Evolutionary conservation across 495 filamentous ascomycete genomes (phyloP), one percentile per base, ranked within the genome.

Genomic region (Arthonia radiata): DNA sequence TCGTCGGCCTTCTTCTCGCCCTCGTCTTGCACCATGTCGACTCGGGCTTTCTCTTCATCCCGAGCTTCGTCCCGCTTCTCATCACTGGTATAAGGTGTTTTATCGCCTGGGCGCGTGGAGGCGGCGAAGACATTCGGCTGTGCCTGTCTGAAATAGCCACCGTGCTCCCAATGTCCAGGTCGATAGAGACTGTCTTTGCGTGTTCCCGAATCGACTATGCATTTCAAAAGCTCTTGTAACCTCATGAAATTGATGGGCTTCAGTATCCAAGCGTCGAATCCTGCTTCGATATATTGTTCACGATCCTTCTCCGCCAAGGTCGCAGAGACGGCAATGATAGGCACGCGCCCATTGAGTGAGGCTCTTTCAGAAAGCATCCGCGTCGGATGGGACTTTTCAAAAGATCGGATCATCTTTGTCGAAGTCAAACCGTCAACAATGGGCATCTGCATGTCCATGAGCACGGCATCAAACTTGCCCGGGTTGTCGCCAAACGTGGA

Each of bases 381-480:
- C 2, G 35, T 16, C 5, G 39, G 27, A 24, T 42, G 33, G 1
- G 42, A 34, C 19, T 50, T 52, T 25, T 92, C 82, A 31, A 63
- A 62, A 2, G 64, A 57, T 12, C 82, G 66, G 31, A 93, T 90
- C 56, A 73, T 66, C 42, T 72, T 69, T 1, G 81, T 78, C 4
- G 79, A 71, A n/a, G 57, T 61, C 17, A 80, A 61, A 19, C 82
- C 82, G 37, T 91, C 80, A 26, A 82, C 73, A 27, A 93, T 89
- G 8, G 82, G 82, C 82, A 93, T 93, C 71, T 92, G 81, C 52
- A 92, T 80, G 41, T 94, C 83, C 83, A 94, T 94, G 39, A 94
- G 54, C 11, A 94, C 55, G n/a, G 82, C 67, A 45, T 94, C 81
- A 37, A 71, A 89, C 10, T 29, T 43, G 23, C 38, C 39, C 1